Base-by-base conservation (phyloP, 768 basidiomycete genomes). In the Tricholomella constricta region DNA sequence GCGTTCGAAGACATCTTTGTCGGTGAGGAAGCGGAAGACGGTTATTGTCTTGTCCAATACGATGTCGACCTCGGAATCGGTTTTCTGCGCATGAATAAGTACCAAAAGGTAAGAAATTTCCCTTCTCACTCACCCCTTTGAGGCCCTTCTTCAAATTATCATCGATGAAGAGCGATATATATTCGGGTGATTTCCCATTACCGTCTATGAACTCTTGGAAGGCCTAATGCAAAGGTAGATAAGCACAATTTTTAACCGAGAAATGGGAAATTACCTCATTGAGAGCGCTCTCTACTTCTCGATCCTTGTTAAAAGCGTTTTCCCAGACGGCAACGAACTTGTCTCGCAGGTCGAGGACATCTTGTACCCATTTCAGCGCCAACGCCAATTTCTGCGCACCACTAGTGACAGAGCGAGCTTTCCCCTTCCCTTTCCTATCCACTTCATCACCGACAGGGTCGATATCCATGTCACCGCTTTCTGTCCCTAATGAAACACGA, bases 1-100 rank as follows among this genome's bases (percentile, higher is more conserved):
- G 29, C 91, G 83, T 69, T 99, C 97, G 66, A 99, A 99, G 12
- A 94, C 83, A 65, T 99, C 97, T 71, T 98, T 98, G 70, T 98
- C 95, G 2, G 85, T 80, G 52, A 98, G 78, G 73, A 85, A 99
- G 44, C 96, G 83, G 82, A 99, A 99, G 25, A 98, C 83, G 2
- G 86, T 91, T 69, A 98, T 97, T 0, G 97, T 95, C 74, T 97
- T 98, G 65, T 98, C 96, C 54, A 99, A 74, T 5, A 96, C 83
- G 29, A 69, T 68, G 61, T 98, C 96, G 46, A 98, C 87, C 64
- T 99, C 97, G 17, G 79, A 76, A 53, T 98, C 97, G 23, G 91
- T 84, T 95, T 97, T 98, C 97, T 98, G 63, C 1, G 19, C 22
- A 29, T 2, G 19, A 7, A 57, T 15, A 52, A 31, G 52, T 42